Conservation (phyloP, 2,329 filamentous ascomycete genomes). For the Fusarium miscanthi region DNA sequence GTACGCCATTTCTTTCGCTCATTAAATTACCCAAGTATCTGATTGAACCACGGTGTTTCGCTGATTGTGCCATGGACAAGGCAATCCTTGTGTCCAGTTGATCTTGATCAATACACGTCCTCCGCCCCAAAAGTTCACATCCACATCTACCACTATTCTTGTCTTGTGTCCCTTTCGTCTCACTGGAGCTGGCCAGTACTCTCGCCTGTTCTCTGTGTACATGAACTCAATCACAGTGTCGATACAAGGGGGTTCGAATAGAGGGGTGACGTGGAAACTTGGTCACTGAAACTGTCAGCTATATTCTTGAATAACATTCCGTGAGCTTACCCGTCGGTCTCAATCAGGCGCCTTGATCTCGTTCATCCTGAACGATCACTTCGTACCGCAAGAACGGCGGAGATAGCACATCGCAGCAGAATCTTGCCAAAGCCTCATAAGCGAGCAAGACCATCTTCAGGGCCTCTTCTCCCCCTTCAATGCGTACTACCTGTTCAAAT, state of each 20-base stretch:
- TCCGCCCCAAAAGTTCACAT: not conserved
- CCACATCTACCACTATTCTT: rapidly evolving
- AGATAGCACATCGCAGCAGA: not conserved
- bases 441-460: not conserved
- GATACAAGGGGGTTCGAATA: rapidly evolving
- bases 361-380: not conserved
- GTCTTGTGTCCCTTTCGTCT: rapidly evolving
- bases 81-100: not conserved
- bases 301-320: rapidly evolving
- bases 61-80: no score
- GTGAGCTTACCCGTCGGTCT: rapidly evolving
- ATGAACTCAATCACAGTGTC: not conserved
- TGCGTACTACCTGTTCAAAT: not conserved
- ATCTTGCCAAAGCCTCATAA: not conserved
- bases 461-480: not conserved
- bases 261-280: rapidly evolving
- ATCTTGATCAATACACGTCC: not conserved
- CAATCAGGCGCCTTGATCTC: rapidly evolving
- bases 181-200: rapidly evolving
- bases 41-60: no score
- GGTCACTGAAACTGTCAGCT: not conserved
- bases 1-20: rapidly evolving
- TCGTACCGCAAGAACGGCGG: not conserved
- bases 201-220: not conserved
- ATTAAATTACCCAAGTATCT: rapidly evolving